These are phyloP conservation scores for Populus euphratica DNA, from an alignment of 345 rosid genomes.

Conservation along the genomic window DNA sequence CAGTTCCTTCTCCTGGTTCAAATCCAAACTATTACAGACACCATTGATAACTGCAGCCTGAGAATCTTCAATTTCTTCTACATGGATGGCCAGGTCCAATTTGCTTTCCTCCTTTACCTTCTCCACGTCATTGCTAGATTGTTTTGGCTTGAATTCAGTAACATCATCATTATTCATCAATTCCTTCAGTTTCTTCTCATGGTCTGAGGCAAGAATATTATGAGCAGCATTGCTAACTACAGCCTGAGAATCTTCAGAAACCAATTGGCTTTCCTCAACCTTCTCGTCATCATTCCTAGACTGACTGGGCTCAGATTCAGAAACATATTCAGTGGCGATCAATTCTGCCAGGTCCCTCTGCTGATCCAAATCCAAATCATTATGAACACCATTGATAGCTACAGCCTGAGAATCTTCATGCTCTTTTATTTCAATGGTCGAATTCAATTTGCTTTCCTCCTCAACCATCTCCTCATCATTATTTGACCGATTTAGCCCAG, in stretches of 20 bases:
- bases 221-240: neutral
- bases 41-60: neutral
- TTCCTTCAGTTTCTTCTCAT: neutral
- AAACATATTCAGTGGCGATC: neutral
- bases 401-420: conserved; percentile 10
- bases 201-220: neutral
- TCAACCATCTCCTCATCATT: conserved; percentile 17
- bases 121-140: neutral
- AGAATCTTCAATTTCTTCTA: neutral
- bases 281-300: neutral
- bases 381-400: neutral
- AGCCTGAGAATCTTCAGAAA: neutral
- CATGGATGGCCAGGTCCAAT: neutral
- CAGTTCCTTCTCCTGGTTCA: neutral
- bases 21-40: neutral
- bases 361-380: neutral
- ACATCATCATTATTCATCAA: neutral
- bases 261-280: neutral
- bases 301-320: neutral
- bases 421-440: conserved; percentile 7
- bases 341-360: neutral
- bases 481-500: neutral
- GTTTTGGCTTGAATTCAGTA: neutral
- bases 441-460: conserved; percentile 23
- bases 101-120: neutral